phyloP scores from a whole-genome alignment of 371 early-diverging fungal genomes.

The Cladochytrium tenue region DNA sequence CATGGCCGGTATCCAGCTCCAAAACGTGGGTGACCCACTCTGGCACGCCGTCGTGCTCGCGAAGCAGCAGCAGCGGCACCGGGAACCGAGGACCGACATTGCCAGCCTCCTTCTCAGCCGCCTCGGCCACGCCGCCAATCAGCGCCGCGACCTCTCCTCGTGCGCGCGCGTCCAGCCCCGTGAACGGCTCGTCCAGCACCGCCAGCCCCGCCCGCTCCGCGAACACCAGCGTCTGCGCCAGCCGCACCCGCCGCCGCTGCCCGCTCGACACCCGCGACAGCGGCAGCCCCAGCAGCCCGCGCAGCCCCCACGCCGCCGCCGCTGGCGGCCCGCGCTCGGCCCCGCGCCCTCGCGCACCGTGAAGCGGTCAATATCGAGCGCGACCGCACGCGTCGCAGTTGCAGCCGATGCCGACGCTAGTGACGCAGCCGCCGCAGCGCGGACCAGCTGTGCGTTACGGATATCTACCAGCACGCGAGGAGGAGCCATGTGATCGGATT shows the following conservation, averaged over 20 bases:
- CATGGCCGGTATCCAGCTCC: slow-evolving; percentile 39
- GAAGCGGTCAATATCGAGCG: too few relatives aligned
- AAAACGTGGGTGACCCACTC: slow-evolving; percentile 59
- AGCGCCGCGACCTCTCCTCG: slow-evolving; percentile 45
- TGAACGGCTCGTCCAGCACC: slow-evolving; percentile 63
- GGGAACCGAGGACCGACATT: too few relatives aligned
- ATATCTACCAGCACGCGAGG: too few relatives aligned
- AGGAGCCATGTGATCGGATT: too few relatives aligned
- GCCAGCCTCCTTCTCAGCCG: slow-evolving; percentile 20
- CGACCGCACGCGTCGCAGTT: too few relatives aligned
- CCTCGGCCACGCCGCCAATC: slow-evolving; percentile 39
- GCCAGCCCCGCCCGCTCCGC: slow-evolving; percentile 26
- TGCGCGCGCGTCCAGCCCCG: slow-evolving; percentile 59
- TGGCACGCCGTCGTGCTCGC: slow-evolving; percentile 64
- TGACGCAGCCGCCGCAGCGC: too few relatives aligned
- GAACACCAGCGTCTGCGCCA: slow-evolving; percentile 48
- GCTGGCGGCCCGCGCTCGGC: too few relatives aligned
- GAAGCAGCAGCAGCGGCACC: slow-evolving; percentile 53
- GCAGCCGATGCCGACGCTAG: too few relatives aligned
- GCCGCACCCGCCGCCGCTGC: slow-evolving; percentile 58
- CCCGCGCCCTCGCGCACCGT: too few relatives aligned
- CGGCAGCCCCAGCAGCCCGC: slow-evolving; percentile 46
- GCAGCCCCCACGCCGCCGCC: slow-evolving; percentile 43
- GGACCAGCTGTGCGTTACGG: too few relatives aligned
- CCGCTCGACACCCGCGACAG: slow-evolving; percentile 64